Evolutionary conservation across 805 yeast species (phyloP), one percentile per base, ranked within the genome.

Genomic region (Starmerella bombi): DNA sequence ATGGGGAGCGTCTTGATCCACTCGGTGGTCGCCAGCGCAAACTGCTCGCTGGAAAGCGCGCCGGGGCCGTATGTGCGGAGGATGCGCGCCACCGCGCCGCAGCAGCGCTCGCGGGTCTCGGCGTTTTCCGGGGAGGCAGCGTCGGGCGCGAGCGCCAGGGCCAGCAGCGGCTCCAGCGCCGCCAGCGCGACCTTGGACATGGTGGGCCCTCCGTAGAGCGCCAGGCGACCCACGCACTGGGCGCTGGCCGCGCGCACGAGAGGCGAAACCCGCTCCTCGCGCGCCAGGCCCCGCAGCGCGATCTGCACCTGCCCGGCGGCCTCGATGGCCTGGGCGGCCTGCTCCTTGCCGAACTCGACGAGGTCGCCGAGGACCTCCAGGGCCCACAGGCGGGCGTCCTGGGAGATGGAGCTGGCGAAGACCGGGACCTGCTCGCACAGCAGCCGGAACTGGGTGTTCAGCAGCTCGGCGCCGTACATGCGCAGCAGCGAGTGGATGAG

Each of bases 1-100:
- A 88, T 71, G 18, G 97, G 98, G 50, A 91, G 71, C 9, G 83
- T 70, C 46, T 70, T 69, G 39, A 91, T 64, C 97, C 97, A 91
- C 45, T 71, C 78, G 23, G 67, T 70, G 36, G 82, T 64, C 20
- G 81, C 71, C 20, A 70, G 66, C 47, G 79, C 74, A 42, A 75
- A 61, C 55, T 76, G 72, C 14, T 53, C 53, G 3, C 57, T 53
- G 23, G 85, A 77, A 37, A 82, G 65, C 35, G 51, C 47, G 3
- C 63, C 46, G 4, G 68, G 52, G n/a, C 78, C 76, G 51, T 69
- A 76, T 14, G 74, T 61, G 46, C 77, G 80, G 45, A 86, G 67
- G 8, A 88, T 73, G 58, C 83, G 83, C 27, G 96, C 88, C 48
- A 91, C 77, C 1, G 96, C 74, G 3, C 82, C 72, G 43, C 78